Evolutionary conservation across 2,329 filamentous ascomycete genomes (phyloP), one percentile per base, ranked within the genome.

Genomic region (Aspergillus floridensis): DNA sequence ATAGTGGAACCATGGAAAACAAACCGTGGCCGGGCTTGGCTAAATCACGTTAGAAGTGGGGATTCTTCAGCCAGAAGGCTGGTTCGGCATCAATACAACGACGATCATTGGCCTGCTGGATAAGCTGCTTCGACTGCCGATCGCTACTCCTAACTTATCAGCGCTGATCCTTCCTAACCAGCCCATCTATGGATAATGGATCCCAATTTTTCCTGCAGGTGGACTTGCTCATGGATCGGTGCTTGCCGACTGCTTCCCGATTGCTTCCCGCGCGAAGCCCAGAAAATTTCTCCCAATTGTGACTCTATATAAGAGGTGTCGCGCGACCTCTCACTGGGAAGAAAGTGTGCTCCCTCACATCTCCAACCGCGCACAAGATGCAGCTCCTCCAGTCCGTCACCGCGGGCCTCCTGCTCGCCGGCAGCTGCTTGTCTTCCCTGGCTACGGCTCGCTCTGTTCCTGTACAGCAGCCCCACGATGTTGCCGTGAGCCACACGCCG

Each of bases 381-480:
- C 59, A 59, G 57, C 53, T 65, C 22, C 38, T 66, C 56, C 57
- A 60, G 50, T 62, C 61, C 19, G 29, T 66, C 21, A 22, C 62
- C 32, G 31, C 60, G 5, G 58, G 58, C 51, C 48, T 63, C 54
- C 57, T 68, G 56, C 41, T 68, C 21, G 32, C 57, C 21, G 54
- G 59, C 63, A 60, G 59, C 53, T 60, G 52, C 14, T 51, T 64
- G 53, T 47, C 54, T 32, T 57, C 59, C 41, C 57, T 53, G 31
- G 57, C 41, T 22, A 52, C 53, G 19, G 53, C 53, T 11, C 50
- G 49, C 48, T 49, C 52, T 31, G 35, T 41, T 10, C 58, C n/a
- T 12, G 32, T 35, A 24, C 46, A 21, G 35, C 46, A 24, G n/a
- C 46, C 35, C 31, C 51, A 49, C 5, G 49, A 52, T 29, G 24